Conservation (phyloP, 805 yeast species). For the Wickerhamomyces bisporus region DNA sequence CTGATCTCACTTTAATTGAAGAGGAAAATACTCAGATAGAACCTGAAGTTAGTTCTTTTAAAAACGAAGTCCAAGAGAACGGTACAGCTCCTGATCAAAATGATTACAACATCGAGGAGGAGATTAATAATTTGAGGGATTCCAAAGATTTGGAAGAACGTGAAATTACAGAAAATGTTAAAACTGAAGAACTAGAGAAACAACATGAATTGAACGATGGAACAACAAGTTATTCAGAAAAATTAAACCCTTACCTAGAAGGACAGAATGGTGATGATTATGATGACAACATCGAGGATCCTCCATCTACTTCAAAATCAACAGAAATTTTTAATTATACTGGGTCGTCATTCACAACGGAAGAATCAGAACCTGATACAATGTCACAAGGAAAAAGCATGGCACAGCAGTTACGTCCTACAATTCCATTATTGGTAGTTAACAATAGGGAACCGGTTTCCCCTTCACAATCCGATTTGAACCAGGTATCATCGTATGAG, state of each 20-base stretch:
- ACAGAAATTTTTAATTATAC: constrained; percentile 12
- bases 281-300: constrained; percentile 13
- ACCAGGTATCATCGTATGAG: not conserved
- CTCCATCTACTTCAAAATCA: constrained; percentile 24
- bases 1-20: constrained; percentile 12
- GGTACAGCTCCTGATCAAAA: not conserved
- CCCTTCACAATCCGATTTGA: constrained; percentile 2
- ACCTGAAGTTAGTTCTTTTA: too few relatives aligned
- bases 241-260: not conserved
- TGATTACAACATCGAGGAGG: constrained; percentile 1
- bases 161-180: constrained; percentile 9
- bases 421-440: constrained; percentile 25
- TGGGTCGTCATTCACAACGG: constrained; percentile 19
- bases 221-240: not conserved
- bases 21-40: constrained; percentile 10
- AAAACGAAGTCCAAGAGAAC: too few relatives aligned
- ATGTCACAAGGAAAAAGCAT: constrained; percentile 20
- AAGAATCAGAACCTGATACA: constrained; percentile 12
- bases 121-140: constrained; percentile 5
- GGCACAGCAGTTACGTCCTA: constrained; percentile 45
- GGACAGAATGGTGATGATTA: too few relatives aligned
- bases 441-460: constrained; percentile 5
- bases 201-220: not conserved
- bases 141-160: constrained; percentile 9
- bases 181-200: not conserved